phyloP scores from a whole-genome alignment of 768 basidiomycete genomes.

The Hortiboletus flavorubellus region DNA sequence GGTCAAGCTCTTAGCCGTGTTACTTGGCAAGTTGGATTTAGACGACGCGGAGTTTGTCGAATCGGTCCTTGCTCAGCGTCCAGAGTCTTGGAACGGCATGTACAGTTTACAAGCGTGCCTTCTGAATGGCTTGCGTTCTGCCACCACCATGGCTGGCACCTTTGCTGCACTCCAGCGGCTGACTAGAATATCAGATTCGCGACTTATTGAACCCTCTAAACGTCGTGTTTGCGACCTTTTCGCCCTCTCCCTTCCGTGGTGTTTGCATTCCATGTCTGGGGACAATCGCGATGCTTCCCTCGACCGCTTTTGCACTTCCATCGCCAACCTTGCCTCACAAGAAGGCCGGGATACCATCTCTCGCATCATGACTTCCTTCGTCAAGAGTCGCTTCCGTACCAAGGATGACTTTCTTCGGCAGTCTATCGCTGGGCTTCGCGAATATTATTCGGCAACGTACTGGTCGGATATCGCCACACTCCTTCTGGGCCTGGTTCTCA shows the following conservation, averaged over 20 bases:
- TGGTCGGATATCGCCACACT: conserved; percentile 83
- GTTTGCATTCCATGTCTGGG: conserved; percentile 71
- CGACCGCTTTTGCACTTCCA: conserved; percentile 67
- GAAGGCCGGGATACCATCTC: conserved; percentile 77
- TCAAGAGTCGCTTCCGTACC: conserved; percentile 83
- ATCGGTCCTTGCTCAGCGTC: conserved; percentile 64
- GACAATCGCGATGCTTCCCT: conserved; percentile 58
- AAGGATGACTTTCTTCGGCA: conserved; percentile 93
- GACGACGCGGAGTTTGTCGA: conserved; percentile 65
- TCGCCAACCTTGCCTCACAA: conserved; percentile 65
- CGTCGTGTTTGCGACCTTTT: conserved; percentile 81
- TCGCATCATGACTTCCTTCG: conserved; percentile 87
- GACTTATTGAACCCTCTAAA: conserved; percentile 67
- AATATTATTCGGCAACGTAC: conserved; percentile 72
- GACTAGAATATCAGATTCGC: conserved; percentile 54
- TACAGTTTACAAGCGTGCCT: conserved; percentile 67
- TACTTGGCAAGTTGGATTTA: conserved; percentile 69
- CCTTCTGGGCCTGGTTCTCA: conserved; percentile 83
- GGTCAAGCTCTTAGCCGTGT: conserved; percentile 57
- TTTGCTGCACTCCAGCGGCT: conserved; percentile 66
- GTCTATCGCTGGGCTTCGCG: conserved; percentile 79
- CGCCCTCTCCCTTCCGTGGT: conserved; percentile 83
- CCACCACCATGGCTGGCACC: conserved; percentile 60
- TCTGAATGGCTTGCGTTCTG: conserved; percentile 77
- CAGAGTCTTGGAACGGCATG: conserved; percentile 65